A percentile compares a stretch with the other conserved stretches of the same genome.
phyloP scores from a whole-genome alignment of 208 protist genomes.

The Borovskyia barvae region DNA sequence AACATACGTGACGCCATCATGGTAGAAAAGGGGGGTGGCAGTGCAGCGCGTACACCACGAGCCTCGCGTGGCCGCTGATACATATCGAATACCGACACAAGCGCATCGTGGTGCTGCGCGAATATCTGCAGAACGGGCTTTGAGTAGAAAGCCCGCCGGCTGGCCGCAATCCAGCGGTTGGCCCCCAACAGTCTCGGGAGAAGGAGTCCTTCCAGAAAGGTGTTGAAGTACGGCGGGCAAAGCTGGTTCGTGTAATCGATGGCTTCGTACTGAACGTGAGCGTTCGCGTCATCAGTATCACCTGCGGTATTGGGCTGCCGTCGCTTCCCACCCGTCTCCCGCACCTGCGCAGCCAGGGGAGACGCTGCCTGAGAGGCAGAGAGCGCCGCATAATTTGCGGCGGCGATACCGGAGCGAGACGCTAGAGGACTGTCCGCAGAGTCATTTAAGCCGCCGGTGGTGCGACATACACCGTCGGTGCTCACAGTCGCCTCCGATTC shows the following conservation, averaged over 20 bases:
- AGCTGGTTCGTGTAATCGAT: slow-evolving; percentile 34
- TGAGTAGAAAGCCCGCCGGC: slow-evolving; percentile 16
- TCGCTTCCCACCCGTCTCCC: no score
- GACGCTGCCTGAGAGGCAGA: no score
- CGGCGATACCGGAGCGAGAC: no score
- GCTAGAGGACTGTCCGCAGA: no score
- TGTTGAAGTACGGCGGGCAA: slow-evolving; percentile 31
- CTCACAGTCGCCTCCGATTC: not conserved
- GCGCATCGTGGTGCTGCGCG: slow-evolving; percentile 33
- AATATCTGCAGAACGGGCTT: slow-evolving; percentile 28
- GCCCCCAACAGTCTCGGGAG: slow-evolving; percentile 47
- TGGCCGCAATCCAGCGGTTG: slow-evolving; percentile 19
- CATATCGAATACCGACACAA: slow-evolving; percentile 41
- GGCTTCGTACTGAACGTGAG: slow-evolving; percentile 27
- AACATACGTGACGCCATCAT: slow-evolving; percentile 17
- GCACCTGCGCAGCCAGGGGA: no score
- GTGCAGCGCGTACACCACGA: slow-evolving; percentile 42
- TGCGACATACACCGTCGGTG: no score
- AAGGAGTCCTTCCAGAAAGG: slow-evolving; percentile 48
- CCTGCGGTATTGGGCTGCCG: not conserved
- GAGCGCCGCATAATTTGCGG: no score
- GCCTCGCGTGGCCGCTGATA: slow-evolving; percentile 59
- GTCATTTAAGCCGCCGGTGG: no score
- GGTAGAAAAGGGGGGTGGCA: slow-evolving; percentile 43
- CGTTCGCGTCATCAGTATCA: not conserved